Percentiles rank a stretch among this genome's conserved stretches.
phyloP scores from a whole-genome alignment of 1,284 basidiomycete genomes.

The Moesziomyces sp. region DNA sequence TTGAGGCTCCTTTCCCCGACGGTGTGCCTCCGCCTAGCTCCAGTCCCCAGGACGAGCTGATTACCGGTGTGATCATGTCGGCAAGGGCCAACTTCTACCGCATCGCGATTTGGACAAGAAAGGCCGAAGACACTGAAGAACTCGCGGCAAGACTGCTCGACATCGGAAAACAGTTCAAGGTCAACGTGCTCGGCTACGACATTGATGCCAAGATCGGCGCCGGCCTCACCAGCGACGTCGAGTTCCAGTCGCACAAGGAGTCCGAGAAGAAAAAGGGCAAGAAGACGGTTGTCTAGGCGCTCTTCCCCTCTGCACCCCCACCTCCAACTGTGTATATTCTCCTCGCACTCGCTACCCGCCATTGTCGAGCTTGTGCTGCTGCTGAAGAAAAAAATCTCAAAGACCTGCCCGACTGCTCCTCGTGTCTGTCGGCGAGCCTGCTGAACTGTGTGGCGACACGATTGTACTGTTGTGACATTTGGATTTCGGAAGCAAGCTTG shows the following conservation, averaged over 20 bases:
- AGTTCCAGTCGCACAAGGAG: conserved; percentile 66
- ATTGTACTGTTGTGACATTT: neutral
- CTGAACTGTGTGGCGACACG: too few species aligned
- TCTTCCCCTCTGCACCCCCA: neutral
- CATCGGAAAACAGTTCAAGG: conserved; percentile 88
- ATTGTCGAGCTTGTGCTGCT: too few species aligned
- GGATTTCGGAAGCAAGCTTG: too few species aligned
- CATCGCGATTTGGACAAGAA: conserved; percentile 93
- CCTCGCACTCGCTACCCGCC: neutral
- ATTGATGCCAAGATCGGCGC: conserved; percentile 77
- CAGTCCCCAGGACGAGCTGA: conserved; percentile 52
- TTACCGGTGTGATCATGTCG: conserved; percentile 84
- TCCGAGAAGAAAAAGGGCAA: conserved; percentile 88
- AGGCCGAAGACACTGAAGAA: conserved; percentile 72
- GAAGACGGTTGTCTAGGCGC: conserved; percentile 73
- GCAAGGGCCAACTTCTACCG: conserved; percentile 95
- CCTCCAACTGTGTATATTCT: neutral
- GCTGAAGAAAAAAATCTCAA: too few species aligned
- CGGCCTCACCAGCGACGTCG: conserved; percentile 73
- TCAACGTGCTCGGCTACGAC: conserved; percentile 81
- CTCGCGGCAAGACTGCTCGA: conserved; percentile 74
- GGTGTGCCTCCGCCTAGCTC: conserved; percentile 41
- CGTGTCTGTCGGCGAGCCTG: too few species aligned
- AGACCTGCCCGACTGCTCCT: neutral
- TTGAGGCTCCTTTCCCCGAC: conserved; percentile 58